Base-by-base conservation (phyloP, 495 filamentous ascomycete species). In the Ramalina intermedia region DNA sequence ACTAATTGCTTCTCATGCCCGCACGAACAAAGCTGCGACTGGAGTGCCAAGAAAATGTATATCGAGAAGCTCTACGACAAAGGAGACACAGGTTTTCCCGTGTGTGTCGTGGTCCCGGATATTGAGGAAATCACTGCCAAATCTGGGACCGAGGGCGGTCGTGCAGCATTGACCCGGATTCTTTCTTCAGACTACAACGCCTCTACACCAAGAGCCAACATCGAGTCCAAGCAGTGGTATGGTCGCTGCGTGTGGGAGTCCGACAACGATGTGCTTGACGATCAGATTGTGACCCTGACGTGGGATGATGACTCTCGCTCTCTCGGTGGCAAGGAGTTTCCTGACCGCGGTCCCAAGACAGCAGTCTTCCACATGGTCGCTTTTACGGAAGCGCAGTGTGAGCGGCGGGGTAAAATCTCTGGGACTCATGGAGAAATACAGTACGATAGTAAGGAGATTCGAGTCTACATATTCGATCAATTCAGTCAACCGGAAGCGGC, bases 351-450 rank as follows among this genome's bases (percentile, higher is more conserved):
- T 7, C 75, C 85, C 13, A 96, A 96, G 63, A 87, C 81, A 13
- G 91, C 93, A 0, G 76, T 76, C 4, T 83, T 96, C 63, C 90
- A 94, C 61, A 96, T 96, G 91, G 80, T 89, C 21, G 88, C 89
- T 3, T 82, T 85, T 39, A 94, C 90, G 0, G 81, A 91, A 62
- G 76, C 75, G 60, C 83, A 93, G 41, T 96, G 91, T 61, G 74
- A 90, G 45, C 73, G 91, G 2, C 79, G 85, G 5, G 88, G 84
- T 0, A 66, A 82, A 27, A 71, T 95, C 11, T 96, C 94, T 64
- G 93, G 91, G 4, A 84, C 84, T 0, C 65, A 70, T 29, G 91
- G 91, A 11, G 91, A 98, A 66, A 78, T 96, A 26, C 73, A 74
- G 55, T 90, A 94, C 51, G 85, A 74, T 50, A 68, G 66, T 24